Evolutionary conservation across 2,329 filamentous ascomycete species (phyloP), one percentile per base, ranked within the genome.

Genomic region (Diaporthe vaccinii): DNA sequence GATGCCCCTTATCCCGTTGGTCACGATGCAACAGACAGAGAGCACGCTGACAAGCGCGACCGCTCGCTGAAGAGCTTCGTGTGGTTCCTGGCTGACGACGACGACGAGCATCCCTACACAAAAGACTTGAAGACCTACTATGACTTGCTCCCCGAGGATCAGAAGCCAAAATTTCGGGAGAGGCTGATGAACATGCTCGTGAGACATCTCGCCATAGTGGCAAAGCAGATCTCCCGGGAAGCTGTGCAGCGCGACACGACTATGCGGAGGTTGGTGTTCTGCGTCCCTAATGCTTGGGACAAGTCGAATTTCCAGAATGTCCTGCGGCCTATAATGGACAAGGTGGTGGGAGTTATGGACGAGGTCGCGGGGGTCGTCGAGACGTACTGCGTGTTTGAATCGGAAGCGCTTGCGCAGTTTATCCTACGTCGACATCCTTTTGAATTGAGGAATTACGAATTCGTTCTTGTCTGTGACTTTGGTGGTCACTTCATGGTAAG

Each of bases 31-130:
- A 22, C 58, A 7, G 58, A 22, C n/a, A 44, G 15, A 28, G 36
- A 44, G n/a, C 58, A 41, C n/a, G 39, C 58, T 3, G 58, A 62
- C n/a, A 62, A 62, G 34, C 58, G 58, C 22, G 58, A 62, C 39
- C 58, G 58, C 25, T 62, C 58, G 58, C 58, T 62, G 6, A 62
- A 62, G 39, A 62, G 58, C 17, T 62, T 62, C 34, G 58, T 62
- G 58, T 62, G 58, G 58, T 44, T 62, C 8, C 15, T 62, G n/a
- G 58, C 58, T 62, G 39, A 62, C 25, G 58, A 62, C 3, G 58
- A 62, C 4, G 58, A 62, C 39, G 6, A 62, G n/a, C 58, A 62
- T 22, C 36, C 36, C 8, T 62, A 62, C 39, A 62, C 58, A 3
- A 62, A 8, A 25, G 58, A 62, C 1, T 36, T 62, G 39, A 62